Percentiles rank a stretch among this genome's conserved stretches.
phyloP scores from a whole-genome alignment of 1,284 basidiomycete genomes.

The Bjerkandera adusta region DNA sequence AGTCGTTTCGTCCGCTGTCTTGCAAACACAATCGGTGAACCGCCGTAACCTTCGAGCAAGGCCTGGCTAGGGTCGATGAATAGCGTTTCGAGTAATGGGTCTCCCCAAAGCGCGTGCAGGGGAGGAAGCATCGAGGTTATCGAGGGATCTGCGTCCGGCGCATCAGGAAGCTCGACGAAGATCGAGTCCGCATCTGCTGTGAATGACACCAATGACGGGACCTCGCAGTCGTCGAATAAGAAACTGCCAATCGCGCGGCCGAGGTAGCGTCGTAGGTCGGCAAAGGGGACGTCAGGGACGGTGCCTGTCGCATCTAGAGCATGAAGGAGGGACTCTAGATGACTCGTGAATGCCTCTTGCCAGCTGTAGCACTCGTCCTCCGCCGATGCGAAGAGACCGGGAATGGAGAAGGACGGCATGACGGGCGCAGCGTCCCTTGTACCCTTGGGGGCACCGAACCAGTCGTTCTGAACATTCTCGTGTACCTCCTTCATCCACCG shows the following conservation, averaged over 20 bases:
- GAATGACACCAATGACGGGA: slow-evolving; percentile 62
- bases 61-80: slow-evolving; percentile 51
- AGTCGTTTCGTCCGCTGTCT: slow-evolving; percentile 64
- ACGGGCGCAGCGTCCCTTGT: slow-evolving; percentile 16
- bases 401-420: neutral
- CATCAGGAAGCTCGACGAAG: slow-evolving; percentile 35
- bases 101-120: slow-evolving; percentile 66
- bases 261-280: slow-evolving; percentile 47
- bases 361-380: slow-evolving; percentile 53
- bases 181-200: slow-evolving; percentile 55
- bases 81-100: slow-evolving; percentile 64
- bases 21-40: slow-evolving; percentile 45
- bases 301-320: slow-evolving; percentile 22
- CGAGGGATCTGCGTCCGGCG: slow-evolving; percentile 23
- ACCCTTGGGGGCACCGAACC: slow-evolving; percentile 59
- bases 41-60: slow-evolving; percentile 60
- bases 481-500: slow-evolving; percentile 59
- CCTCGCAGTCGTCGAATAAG: slow-evolving; percentile 73
- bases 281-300: slow-evolving; percentile 34
- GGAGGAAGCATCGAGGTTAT: slow-evolving; percentile 37
- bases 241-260: slow-evolving; percentile 69
- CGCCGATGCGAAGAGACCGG: slow-evolving; percentile 1
- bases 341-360: slow-evolving; percentile 66
- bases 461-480: slow-evolving; percentile 61
- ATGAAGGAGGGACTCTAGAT: slow-evolving; percentile 55